Conservation (phyloP, 2,329 filamentous ascomycete genomes). For the Monilinia aucupariae region DNA sequence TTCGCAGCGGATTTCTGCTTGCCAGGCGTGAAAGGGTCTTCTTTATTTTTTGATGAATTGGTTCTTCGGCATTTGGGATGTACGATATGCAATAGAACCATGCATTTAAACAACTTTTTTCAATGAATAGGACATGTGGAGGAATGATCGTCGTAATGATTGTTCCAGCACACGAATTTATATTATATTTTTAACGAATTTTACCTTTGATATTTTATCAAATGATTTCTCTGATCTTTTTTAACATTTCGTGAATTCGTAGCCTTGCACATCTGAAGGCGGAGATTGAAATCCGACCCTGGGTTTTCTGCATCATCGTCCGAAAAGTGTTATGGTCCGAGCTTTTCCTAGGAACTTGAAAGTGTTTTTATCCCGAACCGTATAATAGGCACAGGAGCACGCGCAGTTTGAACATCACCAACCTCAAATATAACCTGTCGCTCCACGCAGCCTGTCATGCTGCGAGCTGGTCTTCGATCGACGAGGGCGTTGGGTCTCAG, state of each 20-base stretch:
- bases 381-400: conserved; percentile 20
- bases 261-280: conserved; percentile 21
- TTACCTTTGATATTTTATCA: neutral
- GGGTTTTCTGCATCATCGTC: conserved; percentile 17
- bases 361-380: conserved; percentile 18
- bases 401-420: conserved; percentile 24
- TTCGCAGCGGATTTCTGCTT: conserved; percentile 29
- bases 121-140: neutral
- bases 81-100: conserved; percentile 37
- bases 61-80: conserved; percentile 36
- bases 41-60: conserved; percentile 21
- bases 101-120: conserved; percentile 17
- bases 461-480: conserved; percentile 64
- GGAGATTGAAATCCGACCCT: conserved; percentile 1
- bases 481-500: conserved; percentile 53
- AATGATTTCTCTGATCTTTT: neutral
- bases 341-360: conserved; percentile 19
- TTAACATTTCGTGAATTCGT: neutral
- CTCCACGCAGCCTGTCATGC: conserved; percentile 52
- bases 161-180: neutral
- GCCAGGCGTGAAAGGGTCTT: conserved; percentile 33
- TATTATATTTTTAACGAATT: neutral
- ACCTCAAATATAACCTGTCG: conserved; percentile 26
- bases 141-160: neutral
- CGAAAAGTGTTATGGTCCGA: conserved; percentile 13